Base-by-base conservation (phyloP, 139 green algal genomes). In the Tetratostichococcus sp. region DNA sequence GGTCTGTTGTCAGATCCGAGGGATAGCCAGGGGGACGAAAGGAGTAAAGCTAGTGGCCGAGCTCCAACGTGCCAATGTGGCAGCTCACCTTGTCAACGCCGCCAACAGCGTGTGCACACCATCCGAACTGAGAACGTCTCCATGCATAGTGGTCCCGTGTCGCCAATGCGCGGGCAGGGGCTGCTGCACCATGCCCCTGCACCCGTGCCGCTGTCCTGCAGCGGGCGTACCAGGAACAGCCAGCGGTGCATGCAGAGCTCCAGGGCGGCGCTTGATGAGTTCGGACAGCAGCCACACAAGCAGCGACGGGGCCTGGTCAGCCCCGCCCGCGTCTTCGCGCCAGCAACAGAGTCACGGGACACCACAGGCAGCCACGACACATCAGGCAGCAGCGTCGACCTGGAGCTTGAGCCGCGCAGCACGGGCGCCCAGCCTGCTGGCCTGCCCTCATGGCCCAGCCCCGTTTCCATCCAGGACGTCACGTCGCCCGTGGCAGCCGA, bases 401-500 rank as follows among this genome's bases (percentile, higher is more conserved):
- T 62, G 50, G 50, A 23, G 50, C 50, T 62, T 2, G 50, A 62
- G 50, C 11, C 22, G 50, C 50, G 50, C 14, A 26, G 11, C 14
- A 62, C 50, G 19, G 50, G 26, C 19, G 50, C 17, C 50, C 50
- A 62, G 50, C 50, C 50, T 5, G 17, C 14, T 2, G 50, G 17
- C 17, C 50, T 62, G 50, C 50, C 50, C 19, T 62, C 50, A 25
- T 62, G 50, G 50, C 31, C 32, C 67, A 30, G 31, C 67, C 23
- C 70, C 50, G 70, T 78, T 21, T 69, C 69, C 26, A 75, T 58
- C 26, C 33, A 4, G 30, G 73, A 87, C 2, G 91, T 96, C 28
- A 33, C 89, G 2, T 35, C 73, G 6, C 93, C 92, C 1, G 92
- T 97, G 16, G 70, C 70, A 8, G 65, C 32, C 1, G 94, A 98